Percentiles rank a stretch among this genome's conserved stretches.
phyloP scores from a whole-genome alignment of 2,329 filamentous ascomycete species.

The Hymenoscyphus infarciens region DNA sequence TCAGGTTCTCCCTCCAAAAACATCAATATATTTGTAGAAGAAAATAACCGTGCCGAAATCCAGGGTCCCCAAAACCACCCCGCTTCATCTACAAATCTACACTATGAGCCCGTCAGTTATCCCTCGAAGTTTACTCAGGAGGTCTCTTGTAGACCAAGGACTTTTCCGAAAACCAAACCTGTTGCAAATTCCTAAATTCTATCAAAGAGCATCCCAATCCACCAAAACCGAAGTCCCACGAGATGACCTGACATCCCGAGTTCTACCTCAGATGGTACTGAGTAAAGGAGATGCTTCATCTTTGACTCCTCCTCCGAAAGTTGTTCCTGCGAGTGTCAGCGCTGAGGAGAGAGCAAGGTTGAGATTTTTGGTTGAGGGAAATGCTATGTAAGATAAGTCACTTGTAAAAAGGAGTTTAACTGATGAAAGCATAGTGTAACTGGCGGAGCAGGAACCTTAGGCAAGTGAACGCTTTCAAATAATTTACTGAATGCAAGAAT shows the following conservation, averaged over 20 bases:
- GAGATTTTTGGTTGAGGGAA: slow-evolving; percentile 50
- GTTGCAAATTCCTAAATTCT: neutral
- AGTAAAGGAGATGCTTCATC: slow-evolving; percentile 41
- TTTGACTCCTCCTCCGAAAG: slow-evolving; percentile 43
- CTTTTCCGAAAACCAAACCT: neutral
- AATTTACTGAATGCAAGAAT: neutral
- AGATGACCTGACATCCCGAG: slow-evolving; percentile 38
- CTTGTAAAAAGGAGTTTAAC: neutral
- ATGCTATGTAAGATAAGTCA: slow-evolving; percentile 39
- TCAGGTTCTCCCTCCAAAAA: no score
- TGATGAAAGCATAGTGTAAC: slow-evolving; percentile 42
- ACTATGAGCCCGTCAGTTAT: neutral
- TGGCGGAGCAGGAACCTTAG: slow-evolving; percentile 63
- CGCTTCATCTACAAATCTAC: neutral
- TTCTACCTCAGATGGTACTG: slow-evolving; percentile 42
- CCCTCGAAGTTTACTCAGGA: neutral
- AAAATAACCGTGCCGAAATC: neutral
- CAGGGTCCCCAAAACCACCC: neutral
- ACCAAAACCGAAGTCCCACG: slow-evolving; percentile 10
- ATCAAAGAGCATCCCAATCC: neutral
- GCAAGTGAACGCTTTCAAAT: neutral
- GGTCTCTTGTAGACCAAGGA: neutral
- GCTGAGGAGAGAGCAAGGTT: slow-evolving; percentile 37
- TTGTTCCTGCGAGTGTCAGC: slow-evolving; percentile 42
- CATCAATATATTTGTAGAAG: neutral